Evolutionary conservation across 176 grass and related monocot species (phyloP), one percentile per base, ranked within the genome.

Genomic region (Aegilops tauschii): DNA sequence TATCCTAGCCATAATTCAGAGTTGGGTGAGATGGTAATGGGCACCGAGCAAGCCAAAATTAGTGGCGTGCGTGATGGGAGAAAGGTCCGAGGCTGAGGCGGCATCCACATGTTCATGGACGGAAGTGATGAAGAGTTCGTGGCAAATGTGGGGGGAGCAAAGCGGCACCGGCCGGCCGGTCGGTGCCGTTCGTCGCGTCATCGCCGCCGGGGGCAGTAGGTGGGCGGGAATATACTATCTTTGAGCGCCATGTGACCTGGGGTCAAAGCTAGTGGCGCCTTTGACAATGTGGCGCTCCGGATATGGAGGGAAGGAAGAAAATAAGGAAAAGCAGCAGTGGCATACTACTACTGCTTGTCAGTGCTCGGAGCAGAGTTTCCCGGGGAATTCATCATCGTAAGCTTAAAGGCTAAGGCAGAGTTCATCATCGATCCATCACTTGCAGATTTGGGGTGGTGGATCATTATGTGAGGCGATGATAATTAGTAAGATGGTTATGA

Each of bases 351-450:
- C 32, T 34, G 4, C 14, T 52, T 54, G 50, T 54, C 50, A 54
- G 50, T 54, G 4, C 45, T 14, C 14, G 45, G 12, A 49, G 44
- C 40, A 0, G 79, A 65, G 84, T 25, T 66, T 83, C 79, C 17
- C 16, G 50, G 16, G 50, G 14, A 18, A 28, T 35, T 35, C 80
- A 50, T 74, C 85, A 6, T 12, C 59, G 67, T 17, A 77, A 77
- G 37, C 90, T 88, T 91, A 80, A 39, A 77, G 82, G 86, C 52
- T 20, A 88, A 91, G 90, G 82, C 82, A 61, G n/a, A 17, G 52
- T 40, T 27, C 9, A 30, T 50, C 5, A 9, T 50, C n/a, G 6
- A 75, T 29, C 12, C 3, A 8, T 87, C 67, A 49, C 77, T 88
- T 69, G 77, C 82, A 71, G 90, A 82, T 82, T 78, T 73, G 75